phyloP scores from a whole-genome alignment of 805 yeast genomes.

The Lipomyces sp. region DNA sequence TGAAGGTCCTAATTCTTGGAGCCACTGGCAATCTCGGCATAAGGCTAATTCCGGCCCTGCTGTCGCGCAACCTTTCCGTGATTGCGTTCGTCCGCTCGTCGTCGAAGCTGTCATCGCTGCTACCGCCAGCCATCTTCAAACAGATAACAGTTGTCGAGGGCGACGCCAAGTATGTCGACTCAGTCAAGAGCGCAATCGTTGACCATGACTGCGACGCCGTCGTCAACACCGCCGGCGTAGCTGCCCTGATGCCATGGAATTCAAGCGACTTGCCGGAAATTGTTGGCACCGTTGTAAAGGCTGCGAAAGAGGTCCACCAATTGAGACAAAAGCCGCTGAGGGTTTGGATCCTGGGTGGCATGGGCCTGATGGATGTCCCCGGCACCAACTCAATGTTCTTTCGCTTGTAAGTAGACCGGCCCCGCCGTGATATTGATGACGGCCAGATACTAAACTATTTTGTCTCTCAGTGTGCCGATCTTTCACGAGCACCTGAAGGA shows the following conservation, averaged over 20 bases:
- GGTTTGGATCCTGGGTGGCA: constrained; percentile 1
- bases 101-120: constrained; percentile 1
- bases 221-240: constrained; percentile 3
- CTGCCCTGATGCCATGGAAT: constrained; percentile 2
- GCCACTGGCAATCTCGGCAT: constrained; percentile 10
- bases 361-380: constrained; percentile 2
- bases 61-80: not conserved
- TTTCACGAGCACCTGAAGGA: not conserved
- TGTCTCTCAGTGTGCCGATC: not conserved
- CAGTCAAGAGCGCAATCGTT: not conserved
- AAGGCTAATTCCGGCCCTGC: not conserved
- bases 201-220: constrained; percentile 1
- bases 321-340: not conserved
- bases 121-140: not conserved
- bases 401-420: not conserved
- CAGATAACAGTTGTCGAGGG: constrained; percentile 5
- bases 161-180: not conserved
- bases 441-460: too few species aligned
- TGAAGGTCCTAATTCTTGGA: constrained; percentile 4
- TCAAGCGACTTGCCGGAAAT: not conserved
- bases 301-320: not conserved
- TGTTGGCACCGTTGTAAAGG: not conserved
- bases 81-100: constrained; percentile 6
- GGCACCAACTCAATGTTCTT: not conserved
- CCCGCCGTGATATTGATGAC: too few species aligned